phyloP scores from a whole-genome alignment of 768 basidiomycete species.

The Amanita thiersii region DNA sequence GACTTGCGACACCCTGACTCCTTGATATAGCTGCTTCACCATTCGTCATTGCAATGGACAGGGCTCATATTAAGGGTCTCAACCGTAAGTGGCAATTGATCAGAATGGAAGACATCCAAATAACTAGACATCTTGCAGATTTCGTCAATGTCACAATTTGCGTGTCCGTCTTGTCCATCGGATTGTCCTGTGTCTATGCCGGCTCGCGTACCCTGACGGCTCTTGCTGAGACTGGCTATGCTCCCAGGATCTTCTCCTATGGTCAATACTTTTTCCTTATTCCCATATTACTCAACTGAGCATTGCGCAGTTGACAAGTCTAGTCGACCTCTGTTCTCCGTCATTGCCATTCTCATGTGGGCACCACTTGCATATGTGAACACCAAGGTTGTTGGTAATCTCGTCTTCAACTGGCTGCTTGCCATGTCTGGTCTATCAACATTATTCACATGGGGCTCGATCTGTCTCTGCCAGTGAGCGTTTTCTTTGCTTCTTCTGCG shows the following conservation, averaged over 20 bases:
- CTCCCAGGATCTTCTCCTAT: conserved; percentile 34
- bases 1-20: no score
- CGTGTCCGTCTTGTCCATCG: conserved; percentile 37
- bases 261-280: conserved; percentile 11
- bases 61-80: conserved; percentile 31
- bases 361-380: conserved; percentile 35
- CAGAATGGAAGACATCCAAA: background rate
- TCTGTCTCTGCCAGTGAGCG: conserved; percentile 38
- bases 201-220: conserved; percentile 37
- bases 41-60: conserved; percentile 35
- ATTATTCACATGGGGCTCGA: conserved; percentile 36
- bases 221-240: conserved; percentile 38
- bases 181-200: conserved; percentile 37
- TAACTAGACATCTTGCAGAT: conserved; percentile 12
- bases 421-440: conserved; percentile 40
- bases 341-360: conserved; percentile 26
- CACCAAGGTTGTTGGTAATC: conserved; percentile 23
- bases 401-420: conserved; percentile 35
- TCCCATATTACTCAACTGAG: no score
- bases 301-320: conserved; percentile 31
- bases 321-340: conserved; percentile 33
- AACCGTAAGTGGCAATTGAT: conserved; percentile 23
- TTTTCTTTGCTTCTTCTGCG: background rate
- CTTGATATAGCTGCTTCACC: conserved; percentile 39
- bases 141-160: conserved; percentile 37